Evolutionary conservation across 176 grass and related monocot genomes (phyloP).

Genomic region (Tuctoria greenei): DNA sequence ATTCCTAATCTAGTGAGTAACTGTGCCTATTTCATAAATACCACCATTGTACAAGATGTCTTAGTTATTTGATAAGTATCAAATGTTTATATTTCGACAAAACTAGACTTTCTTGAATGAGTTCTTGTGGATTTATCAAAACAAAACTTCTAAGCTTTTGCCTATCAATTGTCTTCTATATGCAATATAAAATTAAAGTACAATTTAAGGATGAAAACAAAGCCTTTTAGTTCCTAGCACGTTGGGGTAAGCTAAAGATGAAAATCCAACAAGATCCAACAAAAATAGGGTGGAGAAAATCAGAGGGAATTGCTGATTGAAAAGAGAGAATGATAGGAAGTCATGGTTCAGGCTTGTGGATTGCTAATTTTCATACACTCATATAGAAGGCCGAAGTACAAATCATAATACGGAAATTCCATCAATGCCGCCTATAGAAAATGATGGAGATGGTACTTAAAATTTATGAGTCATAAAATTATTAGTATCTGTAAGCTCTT

Average conservation of each 20-base stretch:
- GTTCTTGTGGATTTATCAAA: conserved; percentile 27
- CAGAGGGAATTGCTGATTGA: not conserved
- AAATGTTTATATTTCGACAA: conserved; percentile 18
- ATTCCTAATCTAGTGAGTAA: conserved; percentile 83
- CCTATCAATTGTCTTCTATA: not conserved
- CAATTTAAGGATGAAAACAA: not conserved
- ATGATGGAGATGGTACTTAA: not conserved
- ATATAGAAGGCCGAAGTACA: not conserved
- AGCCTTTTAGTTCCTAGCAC: too few relatives aligned
- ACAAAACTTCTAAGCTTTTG: not conserved
- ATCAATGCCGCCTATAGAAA: not conserved
- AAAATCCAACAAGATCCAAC: not conserved
- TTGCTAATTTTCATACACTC: not conserved
- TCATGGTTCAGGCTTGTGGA: not conserved
- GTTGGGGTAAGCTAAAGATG: too few relatives aligned
- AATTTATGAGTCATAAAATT: not conserved
- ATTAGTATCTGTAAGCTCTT: conserved; percentile 3
- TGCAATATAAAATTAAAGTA: not conserved
- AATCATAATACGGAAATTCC: not conserved
- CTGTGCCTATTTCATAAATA: conserved; percentile 10
- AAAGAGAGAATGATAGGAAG: not conserved
- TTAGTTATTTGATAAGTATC: not conserved
- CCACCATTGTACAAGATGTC: conserved; percentile 9
- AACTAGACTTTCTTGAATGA: conserved; percentile 11
- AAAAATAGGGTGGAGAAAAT: not conserved